These are phyloP conservation scores for Ophiognomonia clavigignenti-juglandacearum DNA, from an alignment of 2,329 filamentous ascomycete species.

Conservation along the genomic window DNA sequence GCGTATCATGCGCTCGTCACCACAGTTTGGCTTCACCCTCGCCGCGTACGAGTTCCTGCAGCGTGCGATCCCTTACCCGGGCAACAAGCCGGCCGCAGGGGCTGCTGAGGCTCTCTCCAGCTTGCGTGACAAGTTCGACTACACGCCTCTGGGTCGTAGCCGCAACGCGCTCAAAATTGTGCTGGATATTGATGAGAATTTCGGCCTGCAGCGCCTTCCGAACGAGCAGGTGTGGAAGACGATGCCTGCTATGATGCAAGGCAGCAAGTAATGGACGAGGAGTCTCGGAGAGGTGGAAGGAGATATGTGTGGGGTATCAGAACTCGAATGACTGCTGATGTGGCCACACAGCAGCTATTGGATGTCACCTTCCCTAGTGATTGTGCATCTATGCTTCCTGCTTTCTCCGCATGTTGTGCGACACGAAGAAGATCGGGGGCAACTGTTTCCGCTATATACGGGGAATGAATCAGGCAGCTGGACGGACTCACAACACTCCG, in stretches of 20 bases:
- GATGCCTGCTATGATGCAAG: slow-evolving; percentile 45
- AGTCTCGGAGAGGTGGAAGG: not conserved
- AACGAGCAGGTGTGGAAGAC: slow-evolving; percentile 48
- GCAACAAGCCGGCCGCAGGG: slow-evolving; percentile 51
- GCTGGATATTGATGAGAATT: slow-evolving; percentile 88
- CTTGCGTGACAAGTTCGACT: slow-evolving; percentile 54
- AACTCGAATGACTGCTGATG: too few species aligned
- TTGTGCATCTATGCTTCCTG: too few species aligned
- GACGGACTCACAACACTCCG: too few species aligned
- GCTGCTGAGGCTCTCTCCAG: slow-evolving; percentile 60
- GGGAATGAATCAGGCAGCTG: too few species aligned
- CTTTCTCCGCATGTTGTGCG: too few species aligned
- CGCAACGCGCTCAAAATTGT: slow-evolving; percentile 94
- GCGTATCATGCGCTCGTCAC: slow-evolving; percentile 89
- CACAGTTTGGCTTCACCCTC: slow-evolving; percentile 96
- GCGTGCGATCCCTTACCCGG: slow-evolving; percentile 73
- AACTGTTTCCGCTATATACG: too few species aligned
- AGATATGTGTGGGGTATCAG: not conserved
- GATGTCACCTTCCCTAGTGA: slow-evolving; percentile 11
- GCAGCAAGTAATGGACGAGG: slow-evolving; percentile 20
- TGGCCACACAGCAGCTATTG: slow-evolving; percentile 9
- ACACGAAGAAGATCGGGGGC: too few species aligned
- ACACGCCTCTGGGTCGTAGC: slow-evolving; percentile 55
- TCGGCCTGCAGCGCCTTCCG: slow-evolving; percentile 67
- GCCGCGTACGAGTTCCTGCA: slow-evolving; percentile 93